Base-by-base conservation (phyloP, 2,329 filamentous ascomycete genomes). In the Pseudovirgaria hyperparasitica region DNA sequence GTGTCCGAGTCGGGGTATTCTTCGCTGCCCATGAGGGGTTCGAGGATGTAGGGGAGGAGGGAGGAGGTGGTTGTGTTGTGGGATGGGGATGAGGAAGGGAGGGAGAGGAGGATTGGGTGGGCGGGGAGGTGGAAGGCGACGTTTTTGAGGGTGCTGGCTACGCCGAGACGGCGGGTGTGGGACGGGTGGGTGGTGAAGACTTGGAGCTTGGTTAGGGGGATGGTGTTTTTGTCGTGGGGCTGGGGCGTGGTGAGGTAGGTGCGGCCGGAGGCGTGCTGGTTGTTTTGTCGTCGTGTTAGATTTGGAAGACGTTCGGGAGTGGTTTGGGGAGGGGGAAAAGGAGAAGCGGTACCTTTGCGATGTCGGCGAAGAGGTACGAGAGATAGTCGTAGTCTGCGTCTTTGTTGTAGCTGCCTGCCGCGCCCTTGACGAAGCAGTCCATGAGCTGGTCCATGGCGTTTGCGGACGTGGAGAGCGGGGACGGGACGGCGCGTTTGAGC, bases 141-240 rank as follows among this genome's bases (percentile, higher is more conserved):
- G 48, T 98, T 98, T 55, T 96, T 96, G 50, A 98, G 84, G 7
- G 84, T 90, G 34, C 77, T 85, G 6, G 87, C 87, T n/a, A 94
- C 86, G n/a, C 90, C 90, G 43, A 84, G 82, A 29, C 90, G 69
- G 31, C 90, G 72, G 28, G 94, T 74, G 16, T 78, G 69, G 3
- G 82, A 92, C 41, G 70, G 65, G 58, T 94, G 84, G 53, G 92
- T 84, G 1, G 90, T 96, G 53, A 96, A 96, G 32, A 96, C 87
- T 33, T 79, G 80, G 35, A 98, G 65, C 62, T 96, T 96, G 25
- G 80, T 82, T 25, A 96, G 64, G 2, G 90, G 90, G n/a, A 94
- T 73, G 9, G 93, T 55, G 30, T 58, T 72, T 2, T 62, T 64
- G 49, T 93, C 85, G 52, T 92, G 87, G 2, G 70, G 58, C 48